Conservation (phyloP, 2,329 filamentous ascomycete species). For the Aspergillus nomiae region DNA sequence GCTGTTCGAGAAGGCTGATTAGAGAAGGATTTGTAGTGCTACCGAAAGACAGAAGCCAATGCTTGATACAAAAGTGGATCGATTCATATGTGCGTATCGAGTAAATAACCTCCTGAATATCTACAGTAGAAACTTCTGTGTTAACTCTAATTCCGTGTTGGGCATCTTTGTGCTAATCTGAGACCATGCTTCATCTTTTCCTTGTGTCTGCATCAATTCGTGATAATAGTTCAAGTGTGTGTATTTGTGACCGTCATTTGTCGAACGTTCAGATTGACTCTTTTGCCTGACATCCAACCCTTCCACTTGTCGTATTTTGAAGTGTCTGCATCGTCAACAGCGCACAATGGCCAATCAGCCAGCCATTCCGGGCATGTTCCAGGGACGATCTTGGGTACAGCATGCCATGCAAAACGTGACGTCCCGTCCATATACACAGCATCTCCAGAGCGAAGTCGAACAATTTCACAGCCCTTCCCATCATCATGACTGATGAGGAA, state of each 20-base stretch:
- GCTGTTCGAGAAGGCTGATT: not conserved
- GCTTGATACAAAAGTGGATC: too few relatives aligned
- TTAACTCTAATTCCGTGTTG: not conserved
- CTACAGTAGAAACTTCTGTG: not conserved
- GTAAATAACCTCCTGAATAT: not conserved
- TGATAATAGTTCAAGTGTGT: not conserved
- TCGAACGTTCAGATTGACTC: conserved; percentile 88
- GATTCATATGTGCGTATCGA: not conserved
- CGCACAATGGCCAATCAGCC: conserved; percentile 67
- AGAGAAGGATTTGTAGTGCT: not conserved
- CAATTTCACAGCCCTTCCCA: conserved; percentile 40
- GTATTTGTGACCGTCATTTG: conserved; percentile 65
- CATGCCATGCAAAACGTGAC: conserved; percentile 91
- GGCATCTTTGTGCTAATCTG: not conserved
- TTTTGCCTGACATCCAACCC: conserved; percentile 85
- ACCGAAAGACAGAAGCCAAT: not conserved
- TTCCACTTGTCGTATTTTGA: conserved; percentile 67
- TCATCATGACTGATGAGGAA: conserved; percentile 78
- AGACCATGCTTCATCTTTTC: not conserved
- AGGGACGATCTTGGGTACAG: conserved; percentile 81
- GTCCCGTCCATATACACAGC: conserved; percentile 84
- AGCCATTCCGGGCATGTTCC: conserved; percentile 77
- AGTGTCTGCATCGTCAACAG: conserved; percentile 37
- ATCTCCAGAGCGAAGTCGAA: conserved; percentile 80
- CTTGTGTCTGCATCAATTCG: not conserved